These are phyloP conservation scores for Aspergillus ochraceoroseus DNA, from an alignment of 2,329 filamentous ascomycete species.

Conservation along the genomic window DNA sequence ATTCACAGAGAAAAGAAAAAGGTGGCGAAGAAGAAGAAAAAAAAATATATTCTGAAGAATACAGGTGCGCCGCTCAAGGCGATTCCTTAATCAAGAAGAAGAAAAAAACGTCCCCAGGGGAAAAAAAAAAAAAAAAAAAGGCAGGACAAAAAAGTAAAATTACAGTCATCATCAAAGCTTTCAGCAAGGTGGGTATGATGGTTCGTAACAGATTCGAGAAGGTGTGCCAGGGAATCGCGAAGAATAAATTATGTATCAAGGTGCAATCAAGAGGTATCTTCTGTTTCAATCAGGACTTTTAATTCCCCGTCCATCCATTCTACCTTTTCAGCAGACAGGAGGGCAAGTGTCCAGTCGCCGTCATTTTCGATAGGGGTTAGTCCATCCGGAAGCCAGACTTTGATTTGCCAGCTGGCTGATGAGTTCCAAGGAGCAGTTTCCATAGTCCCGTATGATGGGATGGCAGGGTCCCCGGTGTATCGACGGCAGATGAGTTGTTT, in stretches of 20 bases:
- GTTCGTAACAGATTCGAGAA: background rate
- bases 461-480: slow-evolving; percentile 28
- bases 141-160: background rate
- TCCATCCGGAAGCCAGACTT: slow-evolving; percentile 43
- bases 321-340: slow-evolving; percentile 41
- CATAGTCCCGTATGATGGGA: slow-evolving; percentile 21
- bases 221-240: background rate
- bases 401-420: slow-evolving; percentile 32
- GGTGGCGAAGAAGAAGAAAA: too few relatives aligned
- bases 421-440: slow-evolving; percentile 20
- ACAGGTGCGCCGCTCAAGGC: too few relatives aligned
- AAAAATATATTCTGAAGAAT: too few relatives aligned
- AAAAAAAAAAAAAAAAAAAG: background rate
- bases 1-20: too few relatives aligned
- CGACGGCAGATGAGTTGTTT: slow-evolving; percentile 32
- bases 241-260: slow-evolving; percentile 4
- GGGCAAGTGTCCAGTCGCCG: slow-evolving; percentile 44
- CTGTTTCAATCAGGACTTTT: slow-evolving; percentile 41
- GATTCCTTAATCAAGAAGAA: too few relatives aligned
- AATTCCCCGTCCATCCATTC: slow-evolving; percentile 48
- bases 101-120: too few relatives aligned
- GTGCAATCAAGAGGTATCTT: slow-evolving; percentile 9
- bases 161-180: too few relatives aligned
- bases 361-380: slow-evolving; percentile 38
- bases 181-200: slow-evolving; percentile 8